Base-by-base conservation (phyloP, 306 rosid genomes). In the Sphenostylis stenocarpa region DNA sequence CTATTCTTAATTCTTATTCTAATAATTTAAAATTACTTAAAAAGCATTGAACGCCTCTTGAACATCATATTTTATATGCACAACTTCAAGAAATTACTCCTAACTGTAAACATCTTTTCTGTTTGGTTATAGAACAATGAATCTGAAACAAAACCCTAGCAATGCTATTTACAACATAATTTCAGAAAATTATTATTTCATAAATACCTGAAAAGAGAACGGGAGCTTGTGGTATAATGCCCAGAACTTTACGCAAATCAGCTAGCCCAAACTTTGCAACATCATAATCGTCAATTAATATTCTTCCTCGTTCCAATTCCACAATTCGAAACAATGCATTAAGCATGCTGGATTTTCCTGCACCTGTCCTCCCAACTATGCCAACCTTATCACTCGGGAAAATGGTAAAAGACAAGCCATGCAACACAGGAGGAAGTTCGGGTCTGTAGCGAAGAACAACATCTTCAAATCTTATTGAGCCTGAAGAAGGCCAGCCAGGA, bases 321-420 rank as follows among this genome's bases (percentile, higher is more conserved):
- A 95, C 96, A 6, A 95, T 91, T 55, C 98, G 84, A 82, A 92
- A 95, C 71, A 92, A 82, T 47, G 96, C 93, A 82, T 92, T 95
- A 28, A 95, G 80, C 98, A 95, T 85, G 81, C 98, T 92, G 65
- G 97, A 92, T 77, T 95, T 95, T 55, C 98, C 97, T 7, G 98
- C 98, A 16, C 98, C 97, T 5, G 98, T 95, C 82, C 98, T 90
- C 65, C 98, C 97, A 38, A 95, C 97, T 28, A 95, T 90, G 75
- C 97, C 98, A 28, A 95, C 70, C 83, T 95, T 95, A 41, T 95
- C 98, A 4, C 84, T 88, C 4, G 97, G 86, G 55, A 82, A 89
- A 83, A 92, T 84, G 51, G 80, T 73, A 64, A 90, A 95, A 55
- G 91, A 81, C 70, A 95, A 62, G 45, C 97, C 93, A 56, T 92